Conservation (phyloP, 257 asterid species). For the Solanum tacnaense region DNA sequence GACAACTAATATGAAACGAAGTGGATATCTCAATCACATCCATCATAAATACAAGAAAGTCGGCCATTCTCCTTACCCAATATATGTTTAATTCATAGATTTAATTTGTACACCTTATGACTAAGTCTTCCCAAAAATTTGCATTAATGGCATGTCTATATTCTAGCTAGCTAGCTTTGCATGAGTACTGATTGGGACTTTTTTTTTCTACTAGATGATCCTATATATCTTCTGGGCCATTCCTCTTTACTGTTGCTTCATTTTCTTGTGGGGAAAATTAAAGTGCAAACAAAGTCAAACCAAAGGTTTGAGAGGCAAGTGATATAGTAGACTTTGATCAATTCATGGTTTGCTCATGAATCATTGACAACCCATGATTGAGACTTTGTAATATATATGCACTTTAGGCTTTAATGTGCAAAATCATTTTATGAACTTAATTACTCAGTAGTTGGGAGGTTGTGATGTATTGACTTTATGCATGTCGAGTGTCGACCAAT, state of each 20-base stretch:
- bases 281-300: neutral
- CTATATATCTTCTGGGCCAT: neutral
- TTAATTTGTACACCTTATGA: neutral
- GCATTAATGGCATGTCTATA: neutral
- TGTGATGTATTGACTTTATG: neutral
- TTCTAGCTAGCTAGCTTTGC: neutral
- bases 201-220: neutral
- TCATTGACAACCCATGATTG: neutral
- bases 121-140: neutral
- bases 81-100: neutral
- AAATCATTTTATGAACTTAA: neutral
- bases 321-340: neutral
- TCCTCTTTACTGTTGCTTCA: neutral
- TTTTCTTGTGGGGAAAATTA: neutral
- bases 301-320: neutral
- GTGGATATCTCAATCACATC: neutral
- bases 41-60: neutral
- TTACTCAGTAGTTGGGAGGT: neutral
- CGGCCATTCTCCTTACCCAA: neutral
- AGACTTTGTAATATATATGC: neutral
- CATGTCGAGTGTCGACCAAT: neutral
- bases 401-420: neutral
- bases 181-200: neutral
- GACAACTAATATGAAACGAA: neutral
- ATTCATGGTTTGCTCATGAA: neutral